Evolutionary conservation across 2,329 filamentous ascomycete species (phyloP).

Genomic region (Albophoma yamanashiensis): DNA sequence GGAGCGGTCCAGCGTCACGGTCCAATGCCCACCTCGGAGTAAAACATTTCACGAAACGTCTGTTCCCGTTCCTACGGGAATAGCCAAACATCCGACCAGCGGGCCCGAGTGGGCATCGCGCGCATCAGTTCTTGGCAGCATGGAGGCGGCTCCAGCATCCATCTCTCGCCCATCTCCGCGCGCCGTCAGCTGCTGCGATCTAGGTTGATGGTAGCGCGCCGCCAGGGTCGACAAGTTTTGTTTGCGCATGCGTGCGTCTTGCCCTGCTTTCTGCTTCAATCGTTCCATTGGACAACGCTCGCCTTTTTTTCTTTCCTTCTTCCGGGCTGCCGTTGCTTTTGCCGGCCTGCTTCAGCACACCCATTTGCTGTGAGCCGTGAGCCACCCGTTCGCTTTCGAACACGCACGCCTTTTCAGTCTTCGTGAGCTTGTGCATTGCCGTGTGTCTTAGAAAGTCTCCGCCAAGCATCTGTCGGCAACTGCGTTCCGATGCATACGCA

Average conservation of each 20-base stretch:
- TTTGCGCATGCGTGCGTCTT: no score
- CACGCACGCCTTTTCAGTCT: background rate
- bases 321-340: background rate
- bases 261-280: background rate
- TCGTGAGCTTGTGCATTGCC: background rate
- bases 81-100: no score
- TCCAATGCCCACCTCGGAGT: no score
- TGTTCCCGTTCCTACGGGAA: no score
- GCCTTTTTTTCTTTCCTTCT: background rate
- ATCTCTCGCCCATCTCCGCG: background rate
- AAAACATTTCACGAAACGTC: no score
- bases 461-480: background rate
- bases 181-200: background rate
- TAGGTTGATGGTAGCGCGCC: background rate
- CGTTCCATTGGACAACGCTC: background rate
- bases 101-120: background rate
- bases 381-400: background rate
- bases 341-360: background rate
- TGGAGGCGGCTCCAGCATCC: background rate
- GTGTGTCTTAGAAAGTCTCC: background rate
- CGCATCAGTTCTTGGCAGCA: background rate
- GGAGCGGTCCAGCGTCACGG: no score
- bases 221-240: no score
- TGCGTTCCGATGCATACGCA: background rate
- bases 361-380: background rate